phyloP scores from a whole-genome alignment of 306 rosid genomes.

The Pyrus pyrifolia region DNA sequence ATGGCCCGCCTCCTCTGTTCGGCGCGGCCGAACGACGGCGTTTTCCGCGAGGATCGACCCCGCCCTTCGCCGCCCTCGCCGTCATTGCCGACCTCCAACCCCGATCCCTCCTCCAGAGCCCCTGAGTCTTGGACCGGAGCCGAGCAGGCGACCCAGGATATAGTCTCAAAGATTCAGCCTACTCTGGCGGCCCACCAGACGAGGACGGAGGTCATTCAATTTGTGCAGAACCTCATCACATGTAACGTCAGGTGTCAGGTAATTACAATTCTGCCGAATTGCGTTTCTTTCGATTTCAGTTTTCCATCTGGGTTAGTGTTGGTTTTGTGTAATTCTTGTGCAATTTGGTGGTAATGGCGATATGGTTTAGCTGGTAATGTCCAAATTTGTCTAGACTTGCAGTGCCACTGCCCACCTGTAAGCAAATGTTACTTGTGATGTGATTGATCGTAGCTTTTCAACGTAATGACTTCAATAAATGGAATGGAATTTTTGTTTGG shows the following conservation, averaged over 20 bases:
- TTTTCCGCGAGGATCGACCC: not conserved
- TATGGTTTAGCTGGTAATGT: not conserved
- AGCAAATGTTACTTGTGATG: not conserved
- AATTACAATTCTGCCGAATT: not conserved
- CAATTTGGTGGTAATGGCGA: not conserved
- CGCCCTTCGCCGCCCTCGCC: not conserved
- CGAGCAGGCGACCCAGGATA: slow-evolving; percentile 6
- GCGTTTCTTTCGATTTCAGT: not conserved
- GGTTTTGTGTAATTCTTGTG: not conserved
- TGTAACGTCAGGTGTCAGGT: slow-evolving; percentile 31
- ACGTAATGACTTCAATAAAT: not conserved
- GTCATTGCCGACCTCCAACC: slow-evolving; percentile 15
- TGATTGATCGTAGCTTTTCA: not conserved
- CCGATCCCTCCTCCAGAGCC: slow-evolving; percentile 6
- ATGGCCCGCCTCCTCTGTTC: slow-evolving; percentile 16
- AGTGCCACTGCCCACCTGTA: not conserved
- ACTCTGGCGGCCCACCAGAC: slow-evolving; percentile 26
- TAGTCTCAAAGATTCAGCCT: slow-evolving; percentile 32
- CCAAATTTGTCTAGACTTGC: not conserved
- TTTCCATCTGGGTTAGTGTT: not conserved
- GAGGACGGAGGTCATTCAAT: slow-evolving; percentile 26
- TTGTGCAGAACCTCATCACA: slow-evolving; percentile 25
- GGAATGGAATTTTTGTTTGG: not conserved
- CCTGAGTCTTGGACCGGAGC: slow-evolving; percentile 28
- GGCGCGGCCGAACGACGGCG: slow-evolving; percentile 5